These are phyloP conservation scores for Wickerhamiella nectarea DNA, from an alignment of 805 yeast species.

Conservation along the genomic window DNA sequence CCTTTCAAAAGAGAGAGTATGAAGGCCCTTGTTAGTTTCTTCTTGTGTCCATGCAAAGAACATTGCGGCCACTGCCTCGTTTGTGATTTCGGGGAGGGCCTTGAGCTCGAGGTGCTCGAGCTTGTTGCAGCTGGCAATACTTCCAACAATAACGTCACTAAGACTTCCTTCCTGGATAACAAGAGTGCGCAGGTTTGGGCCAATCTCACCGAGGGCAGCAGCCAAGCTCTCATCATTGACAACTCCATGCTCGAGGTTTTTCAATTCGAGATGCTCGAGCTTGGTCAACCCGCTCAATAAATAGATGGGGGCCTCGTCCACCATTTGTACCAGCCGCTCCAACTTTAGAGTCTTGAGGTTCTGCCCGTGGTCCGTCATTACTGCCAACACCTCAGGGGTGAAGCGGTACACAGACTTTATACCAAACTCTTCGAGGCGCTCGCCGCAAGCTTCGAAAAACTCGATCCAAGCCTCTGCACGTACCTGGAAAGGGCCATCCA, in stretches of 20 bases:
- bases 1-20: constrained; percentile 46
- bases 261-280: constrained; percentile 46
- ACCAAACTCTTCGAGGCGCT: constrained; percentile 43
- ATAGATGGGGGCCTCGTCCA: constrained; percentile 42
- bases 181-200: constrained; percentile 44
- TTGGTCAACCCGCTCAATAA: constrained; percentile 44
- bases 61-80: constrained; percentile 47
- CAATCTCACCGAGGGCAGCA: constrained; percentile 37
- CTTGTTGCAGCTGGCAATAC: constrained; percentile 33
- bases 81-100: constrained; percentile 50
- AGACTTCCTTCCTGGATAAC: constrained; percentile 63
- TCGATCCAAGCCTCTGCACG: constrained; percentile 64
- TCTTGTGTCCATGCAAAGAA: constrained; percentile 39
- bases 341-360: constrained; percentile 45
- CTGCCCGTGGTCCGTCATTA: constrained; percentile 45
- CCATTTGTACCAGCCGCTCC: constrained; percentile 60
- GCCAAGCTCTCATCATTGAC: constrained; percentile 56
- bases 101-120: constrained; percentile 47
- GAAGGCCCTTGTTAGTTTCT: constrained; percentile 36
- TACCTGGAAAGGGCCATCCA: constrained; percentile 85
- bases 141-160: constrained; percentile 37
- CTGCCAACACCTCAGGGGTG: constrained; percentile 46
- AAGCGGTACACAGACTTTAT: constrained; percentile 76
- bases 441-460: constrained; percentile 49
- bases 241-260: constrained; percentile 51